Percentiles rank a stretch among this genome's conserved stretches.
These are phyloP conservation scores for Capronia americana DNA, from an alignment of 2,329 filamentous ascomycete genomes.

Conservation along the genomic window DNA sequence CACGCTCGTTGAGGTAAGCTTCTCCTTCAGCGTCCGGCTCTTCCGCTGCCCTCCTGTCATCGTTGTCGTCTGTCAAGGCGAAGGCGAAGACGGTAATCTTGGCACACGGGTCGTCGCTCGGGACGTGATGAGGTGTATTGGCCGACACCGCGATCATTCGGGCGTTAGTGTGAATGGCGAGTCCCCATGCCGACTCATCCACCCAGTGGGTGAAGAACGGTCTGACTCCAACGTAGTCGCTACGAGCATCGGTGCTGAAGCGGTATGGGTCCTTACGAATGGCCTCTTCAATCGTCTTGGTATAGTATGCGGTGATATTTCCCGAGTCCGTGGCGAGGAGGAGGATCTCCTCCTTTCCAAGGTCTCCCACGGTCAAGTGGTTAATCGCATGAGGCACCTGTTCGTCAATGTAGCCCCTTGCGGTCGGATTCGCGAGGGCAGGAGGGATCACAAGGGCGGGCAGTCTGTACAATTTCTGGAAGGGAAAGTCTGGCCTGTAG, in stretches of 20 bases:
- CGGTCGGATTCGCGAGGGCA: constrained; percentile 47
- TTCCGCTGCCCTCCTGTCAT: constrained; percentile 30
- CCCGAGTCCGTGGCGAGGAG: constrained; percentile 75
- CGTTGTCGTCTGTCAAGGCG: constrained; percentile 50
- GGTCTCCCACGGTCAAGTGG: constrained; percentile 69
- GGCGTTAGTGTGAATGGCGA: constrained; percentile 80
- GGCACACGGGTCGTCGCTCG: constrained; percentile 35
- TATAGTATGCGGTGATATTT: constrained; percentile 74
- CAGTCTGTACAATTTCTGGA: constrained; percentile 47
- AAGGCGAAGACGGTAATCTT: constrained; percentile 42
- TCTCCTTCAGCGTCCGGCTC: constrained; percentile 25
- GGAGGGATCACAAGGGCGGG: constrained; percentile 53
- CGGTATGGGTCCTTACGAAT: constrained; percentile 46
- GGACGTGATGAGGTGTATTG: constrained; percentile 60
- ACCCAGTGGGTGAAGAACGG: constrained; percentile 79
- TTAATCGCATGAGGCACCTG: constrained; percentile 68
- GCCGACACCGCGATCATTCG: constrained; percentile 84
- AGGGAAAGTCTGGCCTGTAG: constrained; percentile 52
- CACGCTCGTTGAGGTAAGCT: constrained; percentile 1
- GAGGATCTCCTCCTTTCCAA: constrained; percentile 74
- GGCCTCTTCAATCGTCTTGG: constrained; percentile 56
- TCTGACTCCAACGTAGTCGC: constrained; percentile 46
- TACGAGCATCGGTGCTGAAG: constrained; percentile 39
- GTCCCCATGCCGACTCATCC: constrained; percentile 81
- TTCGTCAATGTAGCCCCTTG: constrained; percentile 62